Evolutionary conservation across 1,284 basidiomycete genomes (phyloP).

Genomic region (Pseudozyma sp.): DNA sequence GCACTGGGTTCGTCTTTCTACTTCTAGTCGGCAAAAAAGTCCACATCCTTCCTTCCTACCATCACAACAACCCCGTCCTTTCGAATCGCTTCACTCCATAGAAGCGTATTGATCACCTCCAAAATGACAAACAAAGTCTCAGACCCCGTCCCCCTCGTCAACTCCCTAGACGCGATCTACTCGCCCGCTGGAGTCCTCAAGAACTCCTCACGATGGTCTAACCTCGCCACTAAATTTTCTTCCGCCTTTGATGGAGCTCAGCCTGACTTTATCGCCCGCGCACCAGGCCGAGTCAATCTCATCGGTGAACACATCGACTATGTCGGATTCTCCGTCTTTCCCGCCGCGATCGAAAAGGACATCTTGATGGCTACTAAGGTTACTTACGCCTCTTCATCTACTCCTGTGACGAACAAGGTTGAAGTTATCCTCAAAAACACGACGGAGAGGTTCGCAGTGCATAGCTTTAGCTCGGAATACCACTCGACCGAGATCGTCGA

Average conservation of each 20-base stretch:
- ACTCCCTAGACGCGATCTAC: slow-evolving; percentile 57
- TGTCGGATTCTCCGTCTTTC: slow-evolving; percentile 65
- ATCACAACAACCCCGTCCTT: background rate
- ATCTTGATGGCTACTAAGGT: slow-evolving; percentile 66
- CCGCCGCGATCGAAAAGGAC: slow-evolving; percentile 67
- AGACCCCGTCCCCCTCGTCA: slow-evolving; percentile 60
- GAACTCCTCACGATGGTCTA: slow-evolving; percentile 55
- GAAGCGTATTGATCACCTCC: too few relatives aligned
- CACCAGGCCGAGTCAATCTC: slow-evolving; percentile 66
- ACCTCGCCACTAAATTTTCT: slow-evolving; percentile 47
- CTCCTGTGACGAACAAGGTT: slow-evolving; percentile 5
- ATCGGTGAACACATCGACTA: slow-evolving; percentile 68
- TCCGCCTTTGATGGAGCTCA: slow-evolving; percentile 21
- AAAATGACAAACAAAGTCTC: slow-evolving; percentile 29
- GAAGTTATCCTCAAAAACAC: slow-evolving; percentile 58
- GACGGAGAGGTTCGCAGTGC: slow-evolving; percentile 44
- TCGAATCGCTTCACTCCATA: background rate
- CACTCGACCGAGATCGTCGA: slow-evolving; percentile 37
- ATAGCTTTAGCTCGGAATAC: slow-evolving; percentile 48
- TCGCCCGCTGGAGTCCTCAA: slow-evolving; percentile 43
- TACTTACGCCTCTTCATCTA: slow-evolving; percentile 5
- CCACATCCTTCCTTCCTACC: background rate
- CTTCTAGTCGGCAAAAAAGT: too few relatives aligned
- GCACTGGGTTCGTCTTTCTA: background rate
- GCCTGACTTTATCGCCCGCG: slow-evolving; percentile 64